phyloP scores from a whole-genome alignment of 306 rosid genomes.

The Trifolium fragiferum region DNA sequence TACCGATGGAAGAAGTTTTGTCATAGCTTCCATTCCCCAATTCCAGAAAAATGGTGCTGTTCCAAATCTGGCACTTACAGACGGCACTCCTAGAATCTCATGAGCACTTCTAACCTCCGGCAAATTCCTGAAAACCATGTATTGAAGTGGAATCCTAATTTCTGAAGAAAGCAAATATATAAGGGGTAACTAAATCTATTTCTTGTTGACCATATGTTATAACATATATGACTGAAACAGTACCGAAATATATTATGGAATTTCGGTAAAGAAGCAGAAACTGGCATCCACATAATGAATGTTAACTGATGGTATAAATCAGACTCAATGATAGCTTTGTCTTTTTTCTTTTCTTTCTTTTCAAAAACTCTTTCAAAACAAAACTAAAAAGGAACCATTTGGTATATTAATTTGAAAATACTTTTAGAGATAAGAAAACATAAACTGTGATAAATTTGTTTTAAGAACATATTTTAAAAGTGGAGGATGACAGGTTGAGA shows the following conservation, averaged over 20 bases:
- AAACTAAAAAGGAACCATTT: not conserved
- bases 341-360: not conserved
- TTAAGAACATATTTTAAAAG: not conserved
- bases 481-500: not conserved
- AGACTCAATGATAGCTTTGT: not conserved
- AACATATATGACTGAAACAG: constrained; percentile 34
- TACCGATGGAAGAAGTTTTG: constrained; percentile 74
- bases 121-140: constrained; percentile 72
- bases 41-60: constrained; percentile 96
- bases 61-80: constrained; percentile 97
- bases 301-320: constrained; percentile 1
- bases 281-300: constrained; percentile 29
- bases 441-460: not conserved
- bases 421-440: not conserved
- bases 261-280: constrained; percentile 12
- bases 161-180: constrained; percentile 44
- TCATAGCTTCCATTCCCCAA: constrained; percentile 94
- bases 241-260: constrained; percentile 8
- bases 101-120: constrained; percentile 92
- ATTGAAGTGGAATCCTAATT: constrained; percentile 44
- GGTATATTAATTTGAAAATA: not conserved
- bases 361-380: not conserved
- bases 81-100: constrained; percentile 85
- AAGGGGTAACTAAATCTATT: constrained; percentile 38
- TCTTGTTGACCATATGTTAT: constrained; percentile 11